These are phyloP conservation scores for Ocimum tenuiflorum DNA, from an alignment of 257 asterid genomes.

Conservation along the genomic window DNA sequence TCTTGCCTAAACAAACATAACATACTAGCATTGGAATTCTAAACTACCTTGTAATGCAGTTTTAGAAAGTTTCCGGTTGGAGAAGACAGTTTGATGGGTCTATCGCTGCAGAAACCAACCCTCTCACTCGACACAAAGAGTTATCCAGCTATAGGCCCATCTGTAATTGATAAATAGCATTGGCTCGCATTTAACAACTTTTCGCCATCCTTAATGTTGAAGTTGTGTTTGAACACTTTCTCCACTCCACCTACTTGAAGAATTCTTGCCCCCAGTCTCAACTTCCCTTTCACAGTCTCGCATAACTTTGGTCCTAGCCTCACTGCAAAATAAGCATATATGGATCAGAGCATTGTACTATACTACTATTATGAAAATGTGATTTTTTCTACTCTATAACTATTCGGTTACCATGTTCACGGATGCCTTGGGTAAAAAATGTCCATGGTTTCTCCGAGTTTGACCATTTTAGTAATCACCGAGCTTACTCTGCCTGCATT, in stretches of 20 bases:
- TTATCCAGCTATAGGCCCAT: no score
- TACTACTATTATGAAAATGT: no score
- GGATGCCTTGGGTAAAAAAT: slow-evolving; percentile 15
- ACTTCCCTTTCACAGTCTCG: slow-evolving; percentile 31
- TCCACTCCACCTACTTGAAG: slow-evolving; percentile 25
- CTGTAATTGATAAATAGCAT: no score
- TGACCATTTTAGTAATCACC: slow-evolving; percentile 26
- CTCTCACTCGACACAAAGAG: no score
- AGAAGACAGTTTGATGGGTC: no score
- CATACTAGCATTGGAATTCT: no score
- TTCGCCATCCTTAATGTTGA: background rate
- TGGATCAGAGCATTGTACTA: background rate
- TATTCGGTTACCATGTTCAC: slow-evolving; percentile 16
- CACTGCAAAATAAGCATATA: slow-evolving; percentile 1
- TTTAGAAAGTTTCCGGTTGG: no score
- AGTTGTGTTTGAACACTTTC: slow-evolving; percentile 28
- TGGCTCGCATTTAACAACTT: no score
- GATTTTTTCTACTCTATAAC: background rate
- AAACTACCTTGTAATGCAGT: no score
- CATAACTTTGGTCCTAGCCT: slow-evolving; percentile 23
- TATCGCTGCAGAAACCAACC: no score
- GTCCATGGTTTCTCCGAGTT: slow-evolving; percentile 22
- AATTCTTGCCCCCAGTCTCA: slow-evolving; percentile 30
- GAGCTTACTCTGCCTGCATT: slow-evolving; percentile 27
- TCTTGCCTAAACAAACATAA: no score